Evolutionary conservation across 2,329 filamentous ascomycete genomes (phyloP).

Genomic region (Penicillium sp.): DNA sequence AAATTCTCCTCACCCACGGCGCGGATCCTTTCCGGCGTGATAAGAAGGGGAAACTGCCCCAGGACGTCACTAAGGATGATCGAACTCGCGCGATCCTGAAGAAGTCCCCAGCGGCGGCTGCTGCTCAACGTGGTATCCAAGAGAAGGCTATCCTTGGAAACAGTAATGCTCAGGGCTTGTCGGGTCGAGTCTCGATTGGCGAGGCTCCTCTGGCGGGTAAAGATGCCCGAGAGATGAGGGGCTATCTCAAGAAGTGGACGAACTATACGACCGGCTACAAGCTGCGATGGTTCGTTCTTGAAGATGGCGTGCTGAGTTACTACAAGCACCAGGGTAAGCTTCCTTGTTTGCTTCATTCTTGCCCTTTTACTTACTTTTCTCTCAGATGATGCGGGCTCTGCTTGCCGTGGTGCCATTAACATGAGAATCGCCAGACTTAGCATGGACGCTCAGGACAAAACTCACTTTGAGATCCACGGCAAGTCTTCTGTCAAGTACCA

Average conservation of each 20-base stretch:
- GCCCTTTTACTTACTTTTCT: conserved; percentile 2
- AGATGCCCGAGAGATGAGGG: conserved; percentile 94
- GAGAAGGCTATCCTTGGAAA: conserved; percentile 93
- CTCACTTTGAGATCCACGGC: conserved; percentile 93
- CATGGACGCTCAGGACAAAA: conserved; percentile 97
- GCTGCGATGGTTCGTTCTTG: conserved; percentile 92
- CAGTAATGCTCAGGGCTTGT: conserved; percentile 53
- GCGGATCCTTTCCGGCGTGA: conserved; percentile 94
- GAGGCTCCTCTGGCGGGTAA: conserved; percentile 62
- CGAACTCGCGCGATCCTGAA: conserved; percentile 82
- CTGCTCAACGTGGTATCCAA: conserved; percentile 90
- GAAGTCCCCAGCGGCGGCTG: conserved; percentile 86
- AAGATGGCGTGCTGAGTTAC: conserved; percentile 95
- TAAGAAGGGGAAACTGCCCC: conserved; percentile 88
- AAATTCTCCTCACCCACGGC: conserved; percentile 84
- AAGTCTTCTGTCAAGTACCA: conserved; percentile 99
- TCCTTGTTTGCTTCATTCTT: conserved; percentile 12
- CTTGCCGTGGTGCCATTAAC: conserved; percentile 95
- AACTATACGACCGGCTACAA: conserved; percentile 98
- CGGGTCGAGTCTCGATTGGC: conserved; percentile 38
- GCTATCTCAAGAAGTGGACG: conserved; percentile 98
- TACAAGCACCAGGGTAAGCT: conserved; percentile 81
- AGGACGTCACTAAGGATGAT: conserved; percentile 95
- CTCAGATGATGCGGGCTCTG: conserved; percentile 81
- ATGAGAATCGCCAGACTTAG: conserved; percentile 93